phyloP scores from a whole-genome alignment of 2,329 filamentous ascomycete species.

The Pezicula carpinea region DNA sequence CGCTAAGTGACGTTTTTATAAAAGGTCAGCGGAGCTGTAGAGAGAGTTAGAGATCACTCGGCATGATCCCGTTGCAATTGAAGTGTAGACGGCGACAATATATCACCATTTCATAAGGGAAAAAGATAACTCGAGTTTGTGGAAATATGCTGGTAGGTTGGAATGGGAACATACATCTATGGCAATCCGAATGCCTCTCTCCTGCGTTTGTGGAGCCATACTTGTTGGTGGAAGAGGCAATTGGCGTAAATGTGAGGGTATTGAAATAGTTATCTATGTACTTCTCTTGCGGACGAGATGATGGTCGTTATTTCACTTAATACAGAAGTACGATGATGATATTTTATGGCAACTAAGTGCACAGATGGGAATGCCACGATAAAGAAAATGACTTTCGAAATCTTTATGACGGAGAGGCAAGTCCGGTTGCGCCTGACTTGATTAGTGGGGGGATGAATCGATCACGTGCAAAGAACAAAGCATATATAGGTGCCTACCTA shows the following conservation, averaged over 20 bases:
- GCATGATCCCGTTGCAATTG: neutral
- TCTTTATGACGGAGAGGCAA: neutral
- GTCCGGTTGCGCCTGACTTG: too few species aligned
- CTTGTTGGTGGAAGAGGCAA: too few species aligned
- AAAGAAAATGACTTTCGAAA: too few species aligned
- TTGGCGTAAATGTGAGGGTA: conserved; percentile 4
- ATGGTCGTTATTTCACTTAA: neutral
- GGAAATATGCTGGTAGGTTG: neutral
- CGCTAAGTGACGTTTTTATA: too few species aligned
- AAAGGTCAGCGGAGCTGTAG: conserved; percentile 18
- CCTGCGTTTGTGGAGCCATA: conserved; percentile 15
- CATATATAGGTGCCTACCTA: too few species aligned
- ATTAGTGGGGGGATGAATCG: neutral
- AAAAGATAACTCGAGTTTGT: neutral
- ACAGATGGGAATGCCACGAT: too few species aligned
- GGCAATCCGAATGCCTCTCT: conserved; percentile 65
- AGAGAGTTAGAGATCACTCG: neutral
- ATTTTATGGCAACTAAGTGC: too few species aligned
- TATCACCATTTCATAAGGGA: too few species aligned
- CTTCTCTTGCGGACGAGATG: too few species aligned
- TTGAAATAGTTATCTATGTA: too few species aligned
- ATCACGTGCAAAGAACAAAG: too few species aligned
- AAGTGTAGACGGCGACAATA: conserved; percentile 11
- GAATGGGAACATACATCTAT: conserved; percentile 37
- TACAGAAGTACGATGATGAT: neutral